Conservation (phyloP, 2,329 filamentous ascomycete species). For the Ceratocystiopsis sp. region DNA sequence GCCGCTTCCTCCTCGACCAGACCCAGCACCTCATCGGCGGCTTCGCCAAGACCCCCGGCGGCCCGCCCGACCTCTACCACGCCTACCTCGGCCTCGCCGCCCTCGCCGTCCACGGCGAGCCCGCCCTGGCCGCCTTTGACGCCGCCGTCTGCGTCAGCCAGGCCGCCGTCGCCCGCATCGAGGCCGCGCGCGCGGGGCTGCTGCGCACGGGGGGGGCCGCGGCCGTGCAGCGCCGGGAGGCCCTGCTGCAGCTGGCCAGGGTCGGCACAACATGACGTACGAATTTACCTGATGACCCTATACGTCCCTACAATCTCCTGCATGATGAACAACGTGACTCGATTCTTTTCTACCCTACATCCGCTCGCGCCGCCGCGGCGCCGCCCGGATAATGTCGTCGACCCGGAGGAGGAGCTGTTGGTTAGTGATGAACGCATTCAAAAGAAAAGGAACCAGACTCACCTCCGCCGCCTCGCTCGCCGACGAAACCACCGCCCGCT, state of each 20-base stretch:
- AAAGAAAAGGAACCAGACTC: slow-evolving; percentile 19
- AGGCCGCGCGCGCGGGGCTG: slow-evolving; percentile 25
- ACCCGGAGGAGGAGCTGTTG: slow-evolving; percentile 73
- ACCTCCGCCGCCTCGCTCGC: slow-evolving; percentile 95
- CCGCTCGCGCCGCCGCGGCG: slow-evolving; percentile 66
- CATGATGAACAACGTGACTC: no score
- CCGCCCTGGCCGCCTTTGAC: slow-evolving; percentile 54
- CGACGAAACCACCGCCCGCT: slow-evolving; percentile 92
- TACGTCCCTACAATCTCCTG: no score
- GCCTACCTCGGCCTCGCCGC: slow-evolving; percentile 75
- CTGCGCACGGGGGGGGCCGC: slow-evolving; percentile 6
- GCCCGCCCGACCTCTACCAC: slow-evolving; percentile 67
- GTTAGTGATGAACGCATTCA: neutral
- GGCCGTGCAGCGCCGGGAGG: neutral
- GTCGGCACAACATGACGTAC: neutral
- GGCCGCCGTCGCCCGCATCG: slow-evolving; percentile 34
- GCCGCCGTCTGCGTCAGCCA: slow-evolving; percentile 58
- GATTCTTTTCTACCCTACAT: slow-evolving; percentile 5
- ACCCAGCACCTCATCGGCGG: slow-evolving; percentile 78
- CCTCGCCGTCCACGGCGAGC: slow-evolving; percentile 55
- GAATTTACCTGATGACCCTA: no score
- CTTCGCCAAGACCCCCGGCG: slow-evolving; percentile 55
- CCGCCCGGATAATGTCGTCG: slow-evolving; percentile 93
- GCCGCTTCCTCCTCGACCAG: slow-evolving; percentile 67
- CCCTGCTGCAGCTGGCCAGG: slow-evolving; percentile 1